Conservation (phyloP, 495 filamentous ascomycete genomes). For the Hypomontagnella submonticulosa region DNA sequence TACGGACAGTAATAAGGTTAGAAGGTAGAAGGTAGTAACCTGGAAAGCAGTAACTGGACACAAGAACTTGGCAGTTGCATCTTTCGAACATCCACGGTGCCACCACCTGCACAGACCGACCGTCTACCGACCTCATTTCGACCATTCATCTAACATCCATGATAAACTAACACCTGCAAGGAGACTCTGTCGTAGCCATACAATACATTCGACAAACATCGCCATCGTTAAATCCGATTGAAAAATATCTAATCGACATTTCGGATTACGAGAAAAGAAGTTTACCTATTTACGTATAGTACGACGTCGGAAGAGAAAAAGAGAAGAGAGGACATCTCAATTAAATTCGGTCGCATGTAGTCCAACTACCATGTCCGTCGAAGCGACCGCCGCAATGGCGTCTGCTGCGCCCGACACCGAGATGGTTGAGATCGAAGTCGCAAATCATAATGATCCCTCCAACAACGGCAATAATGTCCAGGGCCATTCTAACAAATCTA, state of each 20-base stretch:
- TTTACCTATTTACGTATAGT: background rate
- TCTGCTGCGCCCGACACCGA: slow-evolving; percentile 37
- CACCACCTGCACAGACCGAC: slow-evolving; percentile 19
- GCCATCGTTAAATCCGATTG: slow-evolving; percentile 16
- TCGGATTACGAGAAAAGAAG: background rate
- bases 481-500: slow-evolving; percentile 46
- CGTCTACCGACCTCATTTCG: slow-evolving; percentile 38
- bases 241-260: too few species aligned
- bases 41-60: slow-evolving; percentile 28
- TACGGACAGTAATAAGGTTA: background rate
- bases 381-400: slow-evolving; percentile 47
- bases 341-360: slow-evolving; percentile 48
- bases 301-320: slow-evolving; percentile 17
- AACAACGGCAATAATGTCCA: slow-evolving; percentile 27
- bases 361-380: slow-evolving; percentile 46
- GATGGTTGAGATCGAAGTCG: slow-evolving; percentile 35
- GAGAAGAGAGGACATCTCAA: slow-evolving; percentile 23
- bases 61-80: slow-evolving; percentile 31
- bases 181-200: slow-evolving; percentile 8
- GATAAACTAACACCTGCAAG: slow-evolving; percentile 25
- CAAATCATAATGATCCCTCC: slow-evolving; percentile 24
- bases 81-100: slow-evolving; percentile 34
- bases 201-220: slow-evolving; percentile 19
- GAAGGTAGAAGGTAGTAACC: slow-evolving; percentile 2
- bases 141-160: slow-evolving; percentile 38